Conservation (phyloP, 352 stramenopile genomes). For the Saprolegnia parasitica region DNA sequence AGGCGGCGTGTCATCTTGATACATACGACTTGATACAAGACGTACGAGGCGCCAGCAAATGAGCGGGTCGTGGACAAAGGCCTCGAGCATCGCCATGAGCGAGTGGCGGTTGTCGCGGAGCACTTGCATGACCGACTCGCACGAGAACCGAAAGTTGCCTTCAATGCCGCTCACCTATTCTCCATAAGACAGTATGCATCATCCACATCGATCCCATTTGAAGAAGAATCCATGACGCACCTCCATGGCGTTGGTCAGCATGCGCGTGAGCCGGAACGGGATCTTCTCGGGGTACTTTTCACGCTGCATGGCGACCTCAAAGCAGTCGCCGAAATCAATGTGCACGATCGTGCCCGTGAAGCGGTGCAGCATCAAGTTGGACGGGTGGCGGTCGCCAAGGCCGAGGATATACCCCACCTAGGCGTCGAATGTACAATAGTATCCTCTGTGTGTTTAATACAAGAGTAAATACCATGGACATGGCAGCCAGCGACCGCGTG, state of each 20-base stretch:
- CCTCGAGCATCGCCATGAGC: conserved; percentile 99
- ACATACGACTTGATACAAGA: background rate
- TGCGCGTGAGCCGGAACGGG: conserved; percentile 98
- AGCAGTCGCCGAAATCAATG: conserved; percentile 96
- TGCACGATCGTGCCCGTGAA: conserved; percentile 96
- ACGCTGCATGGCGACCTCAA: conserved; percentile 98
- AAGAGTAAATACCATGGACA: conserved; percentile 93
- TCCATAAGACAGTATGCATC: conserved; percentile 34
- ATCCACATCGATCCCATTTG: too few species aligned
- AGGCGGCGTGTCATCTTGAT: too few species aligned
- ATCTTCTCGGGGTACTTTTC: conserved; percentile 99
- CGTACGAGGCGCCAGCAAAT: conserved; percentile 95
- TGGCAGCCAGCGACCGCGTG: conserved; percentile 96
- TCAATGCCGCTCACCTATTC: conserved; percentile 89
- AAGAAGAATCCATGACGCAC: too few species aligned
- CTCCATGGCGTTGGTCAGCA: conserved; percentile 99
- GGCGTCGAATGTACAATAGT: background rate
- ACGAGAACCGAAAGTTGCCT: conserved; percentile 97
- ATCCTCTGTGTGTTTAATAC: background rate
- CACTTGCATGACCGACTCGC: conserved; percentile 96
- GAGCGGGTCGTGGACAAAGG: conserved; percentile 99
- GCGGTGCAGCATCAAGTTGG: conserved; percentile 99
- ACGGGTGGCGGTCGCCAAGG: conserved; percentile 98
- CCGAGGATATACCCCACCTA: conserved; percentile 95
- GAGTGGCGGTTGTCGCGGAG: conserved; percentile 96